Base-by-base conservation (phyloP, 768 basidiomycete species). In the Polyporus arcularius region DNA sequence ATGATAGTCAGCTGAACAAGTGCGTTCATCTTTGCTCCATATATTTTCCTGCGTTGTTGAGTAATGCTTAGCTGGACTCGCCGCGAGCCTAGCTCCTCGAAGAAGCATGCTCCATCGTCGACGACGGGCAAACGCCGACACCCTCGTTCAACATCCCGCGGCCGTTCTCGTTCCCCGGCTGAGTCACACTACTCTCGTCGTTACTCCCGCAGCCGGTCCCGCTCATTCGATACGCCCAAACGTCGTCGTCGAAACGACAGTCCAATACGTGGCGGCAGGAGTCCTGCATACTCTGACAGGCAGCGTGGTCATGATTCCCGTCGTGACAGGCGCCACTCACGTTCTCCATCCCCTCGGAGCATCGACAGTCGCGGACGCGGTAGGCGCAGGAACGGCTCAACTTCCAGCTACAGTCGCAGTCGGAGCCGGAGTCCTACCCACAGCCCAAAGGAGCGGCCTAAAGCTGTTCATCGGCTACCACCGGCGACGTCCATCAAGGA, bases 1-100 rank as follows among this genome's bases (percentile, higher is more conserved):
- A 90, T 46, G 88, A 91, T 56, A 79, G 82, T n/a, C 82, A 80
- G 67, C 72, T 86, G 53, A 92, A 92, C 73, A 92, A 92, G 91
- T 93, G 73, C 49, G 86, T 74, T 12, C 9, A 21, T 53, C 39
- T 60, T 58, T 51, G 57, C 55, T 32, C 35, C 57, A 48, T 41
- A 41, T 49, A 52, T 58, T 16, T 64, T 38, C 57, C 64, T 40
- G 58, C 48, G n/a, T 50, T 52, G 26, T 28, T 5, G 3, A 14
- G 8, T 15, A 3, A 4, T 57, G 53, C 40, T 9, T 65, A 92
- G 89, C 67, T 91, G 89, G 89, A 85, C 83, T 47, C 79, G 81
- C 68, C 79, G 89, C 53, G 87, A 89, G 45, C 71, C 72, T 46
- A 72, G 78, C 48, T 72, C 78, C 2, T 72, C 80, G 71, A 77